Evolutionary conservation across 2,329 filamentous ascomycete genomes (phyloP).

Genomic region (Drechslerella coelobrocha): DNA sequence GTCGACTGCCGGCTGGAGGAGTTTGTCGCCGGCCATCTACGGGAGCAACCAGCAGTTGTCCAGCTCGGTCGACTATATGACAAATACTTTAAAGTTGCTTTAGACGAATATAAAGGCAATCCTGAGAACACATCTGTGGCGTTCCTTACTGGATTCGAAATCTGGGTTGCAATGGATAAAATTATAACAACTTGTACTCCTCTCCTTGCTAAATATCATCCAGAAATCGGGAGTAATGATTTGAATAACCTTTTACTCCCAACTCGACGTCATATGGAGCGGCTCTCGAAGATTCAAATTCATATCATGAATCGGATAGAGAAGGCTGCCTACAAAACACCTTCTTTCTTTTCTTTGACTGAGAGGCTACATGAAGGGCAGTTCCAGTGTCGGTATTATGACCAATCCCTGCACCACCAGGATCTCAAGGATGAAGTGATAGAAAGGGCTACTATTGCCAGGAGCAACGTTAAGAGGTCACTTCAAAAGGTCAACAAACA

Average conservation of each 20-base stretch:
- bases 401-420: conserved; percentile 60
- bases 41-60: conserved; percentile 23
- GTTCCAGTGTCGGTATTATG: conserved; percentile 63
- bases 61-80: conserved; percentile 56
- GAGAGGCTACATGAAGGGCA: conserved; percentile 57
- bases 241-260: conserved; percentile 62
- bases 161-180: conserved; percentile 68
- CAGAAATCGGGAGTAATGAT: conserved; percentile 59
- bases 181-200: conserved; percentile 58
- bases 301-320: conserved; percentile 60
- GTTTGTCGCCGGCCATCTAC: conserved; percentile 58
- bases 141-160: conserved; percentile 65
- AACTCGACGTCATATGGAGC: conserved; percentile 60
- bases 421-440: conserved; percentile 23
- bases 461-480: background rate
- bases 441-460: conserved; percentile 8
- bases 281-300: conserved; percentile 61
- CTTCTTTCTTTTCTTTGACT: conserved; percentile 59
- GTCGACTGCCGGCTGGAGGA: conserved; percentile 58
- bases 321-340: conserved; percentile 44
- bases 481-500: conserved; percentile 12
- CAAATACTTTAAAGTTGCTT: conserved; percentile 57
- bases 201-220: conserved; percentile 62
- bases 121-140: conserved; percentile 65
- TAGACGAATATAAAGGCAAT: conserved; percentile 57